These are phyloP conservation scores for Chlorella sp. DNA, from an alignment of 139 green algal genomes.

Conservation along the genomic window DNA sequence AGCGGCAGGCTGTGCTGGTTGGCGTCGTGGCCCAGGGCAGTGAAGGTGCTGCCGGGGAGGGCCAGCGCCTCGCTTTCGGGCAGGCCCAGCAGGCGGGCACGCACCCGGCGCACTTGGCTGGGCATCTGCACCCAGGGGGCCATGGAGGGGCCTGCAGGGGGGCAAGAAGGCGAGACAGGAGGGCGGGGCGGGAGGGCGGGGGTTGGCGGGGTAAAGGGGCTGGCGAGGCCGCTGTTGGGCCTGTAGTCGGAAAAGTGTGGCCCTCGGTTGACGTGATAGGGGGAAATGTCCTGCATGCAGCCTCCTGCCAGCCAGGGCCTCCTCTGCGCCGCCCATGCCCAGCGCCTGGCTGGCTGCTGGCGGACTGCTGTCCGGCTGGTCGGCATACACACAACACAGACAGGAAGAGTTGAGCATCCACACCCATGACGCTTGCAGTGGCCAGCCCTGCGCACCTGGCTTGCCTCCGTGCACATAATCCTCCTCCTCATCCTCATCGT, in stretches of 20 bases:
- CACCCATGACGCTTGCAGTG: no score
- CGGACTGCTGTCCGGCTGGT: no score
- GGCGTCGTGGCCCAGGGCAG: not conserved
- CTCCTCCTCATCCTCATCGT: not conserved
- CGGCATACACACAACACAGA: not conserved
- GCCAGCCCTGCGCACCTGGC: not conserved
- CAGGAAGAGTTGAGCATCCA: no score
- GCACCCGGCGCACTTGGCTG: not conserved
- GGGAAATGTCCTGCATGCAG: no score
- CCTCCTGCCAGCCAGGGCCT: no score
- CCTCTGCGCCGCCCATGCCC: no score
- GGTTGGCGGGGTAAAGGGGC: no score
- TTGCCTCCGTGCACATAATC: not conserved
- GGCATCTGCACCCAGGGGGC: slow-evolving; percentile 24
- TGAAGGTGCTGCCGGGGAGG: not conserved
- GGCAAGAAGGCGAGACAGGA: not conserved
- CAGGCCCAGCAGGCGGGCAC: not conserved
- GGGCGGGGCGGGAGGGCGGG: no score
- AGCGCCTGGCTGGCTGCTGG: no score
- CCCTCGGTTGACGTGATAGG: no score
- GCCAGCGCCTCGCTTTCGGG: not conserved
- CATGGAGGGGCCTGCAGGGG: not conserved
- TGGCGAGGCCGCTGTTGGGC: not conserved
- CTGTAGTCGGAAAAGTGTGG: not conserved
- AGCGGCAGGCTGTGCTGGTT: not conserved